Percentiles rank a stretch among this genome's conserved stretches.
Evolutionary conservation across 1,284 basidiomycete species (phyloP).

Genomic region (Boletus mariae): DNA sequence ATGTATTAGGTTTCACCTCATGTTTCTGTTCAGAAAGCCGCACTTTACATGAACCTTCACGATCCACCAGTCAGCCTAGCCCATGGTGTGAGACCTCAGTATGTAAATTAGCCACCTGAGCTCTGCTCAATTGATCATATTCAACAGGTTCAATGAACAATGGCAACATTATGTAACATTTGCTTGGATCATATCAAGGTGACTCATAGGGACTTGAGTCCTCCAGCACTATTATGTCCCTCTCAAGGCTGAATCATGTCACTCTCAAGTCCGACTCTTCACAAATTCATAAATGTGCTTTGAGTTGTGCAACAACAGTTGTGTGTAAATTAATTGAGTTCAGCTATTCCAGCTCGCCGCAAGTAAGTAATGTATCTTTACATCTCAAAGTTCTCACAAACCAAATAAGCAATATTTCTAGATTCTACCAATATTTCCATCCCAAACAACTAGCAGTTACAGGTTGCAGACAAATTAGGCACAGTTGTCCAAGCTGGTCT

Average conservation of each 20-base stretch:
- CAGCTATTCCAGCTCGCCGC: slow-evolving; percentile 31
- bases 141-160: slow-evolving; percentile 31
- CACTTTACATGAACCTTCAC: slow-evolving; percentile 31
- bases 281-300: slow-evolving; percentile 29
- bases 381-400: slow-evolving; percentile 13
- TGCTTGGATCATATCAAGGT: slow-evolving; percentile 22
- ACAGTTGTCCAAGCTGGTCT: slow-evolving; percentile 22
- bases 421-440: slow-evolving; percentile 14
- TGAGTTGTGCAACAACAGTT: slow-evolving; percentile 22
- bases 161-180: slow-evolving; percentile 23
- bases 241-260: slow-evolving; percentile 15
- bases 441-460: slow-evolving; percentile 20
- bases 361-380: slow-evolving; percentile 22
- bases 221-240: slow-evolving; percentile 31
- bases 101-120: slow-evolving; percentile 19
- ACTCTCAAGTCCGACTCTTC: slow-evolving; percentile 19
- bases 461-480: slow-evolving; percentile 32
- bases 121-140: slow-evolving; percentile 32
- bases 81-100: no score
- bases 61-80: slow-evolving; percentile 23
- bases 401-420: slow-evolving; percentile 33
- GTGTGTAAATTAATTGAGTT: slow-evolving; percentile 35
- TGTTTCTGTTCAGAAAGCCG: slow-evolving; percentile 25
- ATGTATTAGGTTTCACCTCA: slow-evolving; percentile 14
- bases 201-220: slow-evolving; percentile 15